These are phyloP conservation scores for Tarenaya hassleriana DNA, from an alignment of 345 rosid genomes.

Conservation along the genomic window DNA sequence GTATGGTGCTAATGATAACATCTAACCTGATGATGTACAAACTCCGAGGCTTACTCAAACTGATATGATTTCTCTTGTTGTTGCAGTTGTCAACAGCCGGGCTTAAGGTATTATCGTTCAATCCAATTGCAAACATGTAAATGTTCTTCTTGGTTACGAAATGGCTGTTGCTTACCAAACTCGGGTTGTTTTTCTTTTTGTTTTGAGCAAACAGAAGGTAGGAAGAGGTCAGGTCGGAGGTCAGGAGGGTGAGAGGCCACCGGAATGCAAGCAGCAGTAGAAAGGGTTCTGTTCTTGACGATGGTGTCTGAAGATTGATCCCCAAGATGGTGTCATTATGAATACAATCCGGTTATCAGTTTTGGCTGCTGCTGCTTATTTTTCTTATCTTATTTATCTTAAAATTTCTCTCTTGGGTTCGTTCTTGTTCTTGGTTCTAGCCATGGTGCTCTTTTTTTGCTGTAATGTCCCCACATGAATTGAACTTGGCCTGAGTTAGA, in stretches of 20 bases:
- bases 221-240: constrained; percentile 47
- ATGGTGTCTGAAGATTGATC: background rate
- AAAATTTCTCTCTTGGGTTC: background rate
- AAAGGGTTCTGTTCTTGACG: background rate
- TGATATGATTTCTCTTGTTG: constrained; percentile 16
- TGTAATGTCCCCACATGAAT: constrained; percentile 18
- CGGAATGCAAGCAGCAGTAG: constrained; percentile 98
- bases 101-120: constrained; percentile 39
- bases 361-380: constrained; percentile 36
- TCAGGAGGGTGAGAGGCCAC: constrained; percentile 76
- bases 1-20: constrained; percentile 17
- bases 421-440: too few relatives aligned
- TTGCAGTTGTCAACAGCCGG: constrained; percentile 48
- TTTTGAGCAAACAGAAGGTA: constrained; percentile 38
- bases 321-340: constrained; percentile 11
- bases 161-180: constrained; percentile 1
- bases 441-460: too few relatives aligned
- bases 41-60: constrained; percentile 1
- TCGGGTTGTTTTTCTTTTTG: background rate
- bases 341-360: constrained; percentile 36
- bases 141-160: background rate
- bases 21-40: constrained; percentile 1
- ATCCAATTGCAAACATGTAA: background rate
- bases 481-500: background rate
- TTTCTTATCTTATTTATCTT: constrained; percentile 5